Evolutionary conservation across 2,329 filamentous ascomycete genomes (phyloP).

Genomic region (Trichoderma harzianum): DNA sequence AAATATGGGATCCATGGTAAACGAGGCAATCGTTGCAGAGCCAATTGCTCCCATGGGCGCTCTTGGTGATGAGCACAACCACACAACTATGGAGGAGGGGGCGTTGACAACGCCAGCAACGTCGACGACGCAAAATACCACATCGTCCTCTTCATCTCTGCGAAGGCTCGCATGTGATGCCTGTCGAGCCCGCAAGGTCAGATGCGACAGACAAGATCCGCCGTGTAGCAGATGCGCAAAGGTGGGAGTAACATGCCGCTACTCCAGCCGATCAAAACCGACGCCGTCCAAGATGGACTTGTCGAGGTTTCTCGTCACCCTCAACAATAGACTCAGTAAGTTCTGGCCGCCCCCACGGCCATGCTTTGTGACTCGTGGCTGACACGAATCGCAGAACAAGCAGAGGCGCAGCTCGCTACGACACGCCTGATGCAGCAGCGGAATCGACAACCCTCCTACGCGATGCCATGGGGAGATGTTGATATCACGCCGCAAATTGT

Average conservation of each 20-base stretch:
- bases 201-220: conserved; percentile 12
- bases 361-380: neutral
- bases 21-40: neutral
- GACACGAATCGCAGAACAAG: neutral
- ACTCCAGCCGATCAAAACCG: conserved; percentile 8
- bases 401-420: conserved; percentile 12
- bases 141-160: neutral
- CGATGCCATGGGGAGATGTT: conserved; percentile 1
- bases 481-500: neutral
- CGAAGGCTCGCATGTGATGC: conserved; percentile 5
- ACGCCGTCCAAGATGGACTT: conserved; percentile 8
- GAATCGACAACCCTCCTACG: neutral
- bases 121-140: neutral
- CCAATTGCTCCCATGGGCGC: neutral
- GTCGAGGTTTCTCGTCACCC: neutral
- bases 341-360: neutral
- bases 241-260: conserved; percentile 8
- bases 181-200: conserved; percentile 10
- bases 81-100: neutral
- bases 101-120: neutral
- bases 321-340: conserved; percentile 3
- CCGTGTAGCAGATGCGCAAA: conserved; percentile 7
- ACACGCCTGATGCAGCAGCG: neutral
- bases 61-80: neutral
- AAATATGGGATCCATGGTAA: neutral